A percentile compares a stretch with the other conserved stretches of the same genome.
These are phyloP conservation scores for Medicago ruthenica DNA, from an alignment of 306 rosid species.

Conservation along the genomic window DNA sequence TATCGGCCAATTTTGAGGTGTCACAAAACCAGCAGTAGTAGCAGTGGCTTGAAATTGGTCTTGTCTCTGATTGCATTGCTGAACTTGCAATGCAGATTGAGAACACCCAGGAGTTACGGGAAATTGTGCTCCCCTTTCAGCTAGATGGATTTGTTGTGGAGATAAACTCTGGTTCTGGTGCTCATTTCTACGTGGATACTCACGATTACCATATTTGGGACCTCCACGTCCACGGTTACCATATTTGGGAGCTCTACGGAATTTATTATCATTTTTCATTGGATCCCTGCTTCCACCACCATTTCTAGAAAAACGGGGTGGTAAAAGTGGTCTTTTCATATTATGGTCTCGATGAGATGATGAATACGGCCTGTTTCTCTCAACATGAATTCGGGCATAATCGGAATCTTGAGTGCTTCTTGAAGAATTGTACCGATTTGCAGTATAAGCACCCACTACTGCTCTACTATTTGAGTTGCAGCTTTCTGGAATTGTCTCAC, in stretches of 20 bases:
- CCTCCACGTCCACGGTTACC: constrained; percentile 61
- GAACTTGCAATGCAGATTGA: constrained; percentile 51
- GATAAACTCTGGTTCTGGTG: constrained; percentile 52
- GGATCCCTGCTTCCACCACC: constrained; percentile 58
- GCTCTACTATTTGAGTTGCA: constrained; percentile 44
- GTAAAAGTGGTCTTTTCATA: constrained; percentile 46
- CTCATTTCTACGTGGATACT: constrained; percentile 55
- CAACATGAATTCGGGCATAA: constrained; percentile 50
- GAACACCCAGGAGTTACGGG: constrained; percentile 50
- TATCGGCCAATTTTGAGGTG: constrained; percentile 55
- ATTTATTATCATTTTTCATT: constrained; percentile 49
- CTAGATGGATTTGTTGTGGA: constrained; percentile 49
- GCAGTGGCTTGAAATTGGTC: constrained; percentile 61
- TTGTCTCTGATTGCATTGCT: constrained; percentile 62
- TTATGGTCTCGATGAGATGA: constrained; percentile 47
- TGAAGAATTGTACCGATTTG: constrained; percentile 51
- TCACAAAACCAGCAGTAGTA: constrained; percentile 39
- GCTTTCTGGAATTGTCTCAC: constrained; percentile 54
- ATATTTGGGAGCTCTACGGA: constrained; percentile 54
- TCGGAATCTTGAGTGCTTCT: constrained; percentile 50
- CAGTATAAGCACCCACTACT: constrained; percentile 41
- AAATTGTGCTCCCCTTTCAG: constrained; percentile 54
- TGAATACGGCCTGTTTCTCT: constrained; percentile 51
- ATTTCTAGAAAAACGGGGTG: constrained; percentile 46
- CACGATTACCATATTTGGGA: constrained; percentile 50